phyloP scores from a whole-genome alignment of 2,329 filamentous ascomycete species.

The Cladosporium oxysporum region DNA sequence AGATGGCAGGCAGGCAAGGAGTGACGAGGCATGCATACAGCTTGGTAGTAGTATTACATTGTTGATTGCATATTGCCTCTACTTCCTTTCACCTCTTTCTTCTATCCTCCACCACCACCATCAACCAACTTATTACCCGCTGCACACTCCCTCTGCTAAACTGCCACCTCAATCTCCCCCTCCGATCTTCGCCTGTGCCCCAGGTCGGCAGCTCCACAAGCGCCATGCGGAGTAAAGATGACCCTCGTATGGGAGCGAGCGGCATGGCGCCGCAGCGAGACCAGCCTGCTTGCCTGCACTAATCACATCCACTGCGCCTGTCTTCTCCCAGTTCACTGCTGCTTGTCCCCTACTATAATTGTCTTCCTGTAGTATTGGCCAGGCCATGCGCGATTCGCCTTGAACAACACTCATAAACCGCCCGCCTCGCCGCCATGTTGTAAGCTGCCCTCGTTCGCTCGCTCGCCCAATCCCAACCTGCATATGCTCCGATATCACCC shows the following conservation, averaged over 20 bases:
- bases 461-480: conserved; percentile 9
- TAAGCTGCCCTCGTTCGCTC: neutral
- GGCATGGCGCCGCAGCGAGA: neutral
- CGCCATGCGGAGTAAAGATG: neutral
- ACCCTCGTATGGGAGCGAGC: neutral
- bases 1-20: neutral
- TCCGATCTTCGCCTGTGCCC: neutral
- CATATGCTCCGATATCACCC: conserved; percentile 13
- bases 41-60: neutral
- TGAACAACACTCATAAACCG: conserved; percentile 11
- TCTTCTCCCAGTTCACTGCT: neutral
- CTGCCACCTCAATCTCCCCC: neutral
- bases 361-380: neutral
- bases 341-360: neutral
- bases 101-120: neutral
- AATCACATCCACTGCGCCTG: neutral
- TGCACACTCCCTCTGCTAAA: neutral
- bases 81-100: neutral
- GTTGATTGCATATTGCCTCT: neutral
- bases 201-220: neutral
- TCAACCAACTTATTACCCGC: neutral
- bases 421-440: conserved; percentile 14
- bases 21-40: neutral
- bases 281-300: neutral
- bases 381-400: conserved; percentile 14